phyloP scores from a whole-genome alignment of 148 eudicot genomes.

The Vaccinium macrocarpon region DNA sequence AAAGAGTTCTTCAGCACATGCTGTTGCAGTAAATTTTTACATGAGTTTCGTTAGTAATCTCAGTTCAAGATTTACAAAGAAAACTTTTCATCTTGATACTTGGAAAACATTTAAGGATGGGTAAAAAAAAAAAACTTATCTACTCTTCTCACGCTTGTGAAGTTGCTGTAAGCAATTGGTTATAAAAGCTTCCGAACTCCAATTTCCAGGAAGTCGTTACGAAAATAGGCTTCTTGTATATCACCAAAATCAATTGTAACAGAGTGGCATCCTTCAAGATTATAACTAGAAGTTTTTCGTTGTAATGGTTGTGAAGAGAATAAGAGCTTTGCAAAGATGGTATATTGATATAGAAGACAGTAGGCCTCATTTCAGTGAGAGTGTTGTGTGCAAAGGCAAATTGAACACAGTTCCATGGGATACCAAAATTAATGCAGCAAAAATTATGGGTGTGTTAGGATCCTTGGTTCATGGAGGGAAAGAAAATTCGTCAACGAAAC shows the following conservation, averaged over 20 bases:
- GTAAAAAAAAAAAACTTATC: background rate
- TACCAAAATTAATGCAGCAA: background rate
- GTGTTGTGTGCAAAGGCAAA: background rate
- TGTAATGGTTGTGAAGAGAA: background rate
- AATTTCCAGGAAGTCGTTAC: background rate
- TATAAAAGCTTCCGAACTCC: background rate
- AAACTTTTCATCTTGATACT: background rate
- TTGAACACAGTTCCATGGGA: background rate
- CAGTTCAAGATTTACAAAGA: background rate
- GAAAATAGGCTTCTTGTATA: background rate
- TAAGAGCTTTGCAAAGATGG: background rate
- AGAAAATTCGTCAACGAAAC: background rate
- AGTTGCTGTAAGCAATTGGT: background rate
- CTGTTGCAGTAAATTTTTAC: conserved; percentile 27
- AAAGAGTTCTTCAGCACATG: conserved; percentile 55
- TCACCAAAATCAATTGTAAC: background rate
- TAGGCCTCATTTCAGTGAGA: background rate
- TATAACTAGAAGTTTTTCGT: background rate
- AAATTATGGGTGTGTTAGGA: background rate
- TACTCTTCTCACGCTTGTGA: background rate
- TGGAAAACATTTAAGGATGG: background rate
- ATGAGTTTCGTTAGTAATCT: background rate
- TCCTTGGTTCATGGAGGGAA: background rate
- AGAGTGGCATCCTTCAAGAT: background rate
- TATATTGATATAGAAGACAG: background rate